These are phyloP conservation scores for Teunomyces barrocoloradensis DNA, from an alignment of 805 yeast species.

Conservation along the genomic window DNA sequence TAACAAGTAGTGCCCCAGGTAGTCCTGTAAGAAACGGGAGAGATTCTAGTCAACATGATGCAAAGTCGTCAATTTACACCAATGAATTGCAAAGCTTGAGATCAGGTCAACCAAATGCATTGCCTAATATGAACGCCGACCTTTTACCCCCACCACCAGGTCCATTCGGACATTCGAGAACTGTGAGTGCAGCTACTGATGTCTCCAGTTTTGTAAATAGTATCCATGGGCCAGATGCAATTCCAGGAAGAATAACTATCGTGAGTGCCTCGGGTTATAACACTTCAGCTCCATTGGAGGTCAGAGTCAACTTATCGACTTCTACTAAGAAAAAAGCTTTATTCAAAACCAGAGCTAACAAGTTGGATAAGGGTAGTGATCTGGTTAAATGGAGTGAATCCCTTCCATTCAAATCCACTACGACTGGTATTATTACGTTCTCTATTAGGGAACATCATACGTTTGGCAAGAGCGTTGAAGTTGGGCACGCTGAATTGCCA, in stretches of 20 bases:
- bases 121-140: conserved; percentile 33
- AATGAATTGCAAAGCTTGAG: conserved; percentile 37
- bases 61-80: conserved; percentile 16
- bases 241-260: conserved; percentile 57
- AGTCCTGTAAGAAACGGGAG: conserved; percentile 4
- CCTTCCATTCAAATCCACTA: conserved; percentile 62
- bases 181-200: conserved; percentile 27
- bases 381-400: conserved; percentile 58
- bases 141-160: conserved; percentile 39
- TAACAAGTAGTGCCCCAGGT: not conserved
- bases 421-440: conserved; percentile 59
- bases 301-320: conserved; percentile 52
- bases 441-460: conserved; percentile 65
- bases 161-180: conserved; percentile 24
- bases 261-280: conserved; percentile 47
- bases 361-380: conserved; percentile 44
- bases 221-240: conserved; percentile 31
- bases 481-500: conserved; percentile 57
- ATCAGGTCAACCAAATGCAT: conserved; percentile 28
- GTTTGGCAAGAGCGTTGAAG: conserved; percentile 64
- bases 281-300: conserved; percentile 34
- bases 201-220: conserved; percentile 35
- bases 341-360: conserved; percentile 60
- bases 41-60: conserved; percentile 2
- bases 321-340: conserved; percentile 53